Percentiles rank a stretch among this genome's conserved stretches.
Conservation (phyloP, 2,329 filamentous ascomycete genomes). For the Paraconiothyrium sp. region DNA sequence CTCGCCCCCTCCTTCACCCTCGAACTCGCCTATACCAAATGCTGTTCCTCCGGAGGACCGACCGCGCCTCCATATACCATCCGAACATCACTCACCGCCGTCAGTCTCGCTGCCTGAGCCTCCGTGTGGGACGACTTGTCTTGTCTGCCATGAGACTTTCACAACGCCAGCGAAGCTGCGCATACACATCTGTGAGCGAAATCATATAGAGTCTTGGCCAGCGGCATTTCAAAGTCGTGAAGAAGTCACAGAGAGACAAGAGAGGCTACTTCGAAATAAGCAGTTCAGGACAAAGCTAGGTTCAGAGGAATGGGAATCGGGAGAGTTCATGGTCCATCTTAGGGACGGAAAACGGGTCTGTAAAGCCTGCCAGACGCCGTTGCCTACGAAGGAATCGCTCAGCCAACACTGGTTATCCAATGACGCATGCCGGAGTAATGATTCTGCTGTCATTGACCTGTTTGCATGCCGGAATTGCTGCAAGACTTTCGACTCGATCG, state of each 20-base stretch:
- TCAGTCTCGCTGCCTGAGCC: background rate
- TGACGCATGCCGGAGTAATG: background rate
- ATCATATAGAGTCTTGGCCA: slow-evolving; percentile 7
- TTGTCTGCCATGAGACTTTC: slow-evolving; percentile 4
- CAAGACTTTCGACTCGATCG: background rate
- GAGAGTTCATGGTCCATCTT: background rate
- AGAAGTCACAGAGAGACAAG: background rate
- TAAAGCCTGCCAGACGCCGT: background rate
- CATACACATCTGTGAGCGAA: background rate
- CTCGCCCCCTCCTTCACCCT: background rate
- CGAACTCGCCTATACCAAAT: background rate
- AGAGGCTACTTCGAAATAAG: background rate
- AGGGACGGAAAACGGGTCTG: background rate
- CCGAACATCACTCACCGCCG: background rate
- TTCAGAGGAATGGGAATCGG: background rate
- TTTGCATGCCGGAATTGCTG: slow-evolving; percentile 2
- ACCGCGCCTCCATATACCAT: background rate
- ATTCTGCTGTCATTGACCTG: background rate
- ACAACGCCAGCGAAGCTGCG: background rate
- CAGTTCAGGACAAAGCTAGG: background rate
- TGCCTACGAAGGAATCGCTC: background rate
- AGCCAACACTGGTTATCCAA: background rate
- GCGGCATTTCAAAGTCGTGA: background rate
- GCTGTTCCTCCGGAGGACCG: background rate
- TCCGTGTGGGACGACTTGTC: background rate